Conservation (phyloP, 2,329 filamentous ascomycete species). For the Hypoxylon sp. region DNA sequence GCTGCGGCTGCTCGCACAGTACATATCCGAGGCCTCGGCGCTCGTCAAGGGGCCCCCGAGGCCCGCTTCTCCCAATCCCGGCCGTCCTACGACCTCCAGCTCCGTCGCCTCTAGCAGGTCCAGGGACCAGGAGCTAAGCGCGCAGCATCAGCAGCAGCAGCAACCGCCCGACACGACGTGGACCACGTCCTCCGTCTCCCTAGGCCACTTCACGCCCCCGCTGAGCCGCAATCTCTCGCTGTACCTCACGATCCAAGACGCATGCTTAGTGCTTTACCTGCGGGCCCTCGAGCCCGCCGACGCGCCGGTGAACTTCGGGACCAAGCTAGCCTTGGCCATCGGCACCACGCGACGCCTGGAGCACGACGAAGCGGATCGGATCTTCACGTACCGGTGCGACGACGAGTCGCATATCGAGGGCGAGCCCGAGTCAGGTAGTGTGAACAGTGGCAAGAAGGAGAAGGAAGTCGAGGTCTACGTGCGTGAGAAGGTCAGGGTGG, state of each 20-base stretch:
- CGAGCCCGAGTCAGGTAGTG: background rate
- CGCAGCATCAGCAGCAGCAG: background rate
- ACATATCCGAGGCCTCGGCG: constrained; percentile 63
- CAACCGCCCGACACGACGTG: constrained; percentile 35
- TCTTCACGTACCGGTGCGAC: constrained; percentile 71
- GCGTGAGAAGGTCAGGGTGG: constrained; percentile 88
- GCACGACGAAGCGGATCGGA: constrained; percentile 83
- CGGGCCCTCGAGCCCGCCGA: constrained; percentile 77
- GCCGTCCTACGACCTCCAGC: background rate
- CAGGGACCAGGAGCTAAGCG: background rate
- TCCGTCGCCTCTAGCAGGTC: background rate
- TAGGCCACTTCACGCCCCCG: constrained; percentile 48
- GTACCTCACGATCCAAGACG: constrained; percentile 77
- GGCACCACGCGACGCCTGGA: constrained; percentile 72
- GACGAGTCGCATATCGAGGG: constrained; percentile 38
- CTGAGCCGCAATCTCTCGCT: constrained; percentile 79
- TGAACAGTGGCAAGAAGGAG: background rate
- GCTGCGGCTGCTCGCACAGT: constrained; percentile 67
- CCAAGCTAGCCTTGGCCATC: constrained; percentile 77
- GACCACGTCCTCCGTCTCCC: constrained; percentile 51
- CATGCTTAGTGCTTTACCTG: constrained; percentile 75
- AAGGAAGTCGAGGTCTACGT: constrained; percentile 77
- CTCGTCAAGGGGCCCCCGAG: constrained; percentile 67
- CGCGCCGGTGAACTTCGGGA: constrained; percentile 71
- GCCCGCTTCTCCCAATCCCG: constrained; percentile 42